Evolutionary conservation across 305 asterid species (phyloP), one percentile per base, ranked within the genome.

Genomic region (Striga hermonthica): DNA sequence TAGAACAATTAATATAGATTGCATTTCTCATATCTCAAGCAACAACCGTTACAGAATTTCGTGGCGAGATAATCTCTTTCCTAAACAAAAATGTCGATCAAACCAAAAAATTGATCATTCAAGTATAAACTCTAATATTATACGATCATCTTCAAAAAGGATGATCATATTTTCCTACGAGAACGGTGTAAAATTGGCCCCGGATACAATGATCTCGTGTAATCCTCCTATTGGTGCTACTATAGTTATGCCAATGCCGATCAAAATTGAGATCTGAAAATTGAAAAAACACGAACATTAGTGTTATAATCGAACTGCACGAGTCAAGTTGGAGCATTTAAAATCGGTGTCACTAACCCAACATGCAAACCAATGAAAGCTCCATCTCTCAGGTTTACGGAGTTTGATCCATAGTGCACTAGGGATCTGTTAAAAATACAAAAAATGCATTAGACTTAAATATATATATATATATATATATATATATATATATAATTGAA

Each of bases 201-300:
- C 73, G 1, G 70, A 60, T 6, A 22, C 0, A 5, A 75, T 11
- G 50, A 81, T 78, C 56, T 71, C 71, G 4, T 56, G 75, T 4
- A 64, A 71, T 68, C 83, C 83, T 57, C 81, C 86, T n/a, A 78
- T 64, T 9, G 86, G 86, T 37, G 76, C 82, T 47, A 73, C 40
- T 0, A 62, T 5, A 1, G 77, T 75, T 10, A 78, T 73, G 0
- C 16, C 9, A 6, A 67, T 0, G 1, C 85, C 83, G 22, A 78
- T 62, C 5, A 50, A 3, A 53, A 78, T 71, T 4, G 79, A 70
- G 50, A 70, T 34, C 83, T 81, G 74, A 49, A 49, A 72, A 71
- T 9, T 3, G 12, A 65, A 58, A 8, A 0, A 39, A 8, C 11
- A 11, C 0, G 4, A 64, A 5, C 13, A 34, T 52, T 37, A 54